Evolutionary conservation across 441 rosid species (phyloP).

Genomic region (Isatis lusitanica): DNA sequence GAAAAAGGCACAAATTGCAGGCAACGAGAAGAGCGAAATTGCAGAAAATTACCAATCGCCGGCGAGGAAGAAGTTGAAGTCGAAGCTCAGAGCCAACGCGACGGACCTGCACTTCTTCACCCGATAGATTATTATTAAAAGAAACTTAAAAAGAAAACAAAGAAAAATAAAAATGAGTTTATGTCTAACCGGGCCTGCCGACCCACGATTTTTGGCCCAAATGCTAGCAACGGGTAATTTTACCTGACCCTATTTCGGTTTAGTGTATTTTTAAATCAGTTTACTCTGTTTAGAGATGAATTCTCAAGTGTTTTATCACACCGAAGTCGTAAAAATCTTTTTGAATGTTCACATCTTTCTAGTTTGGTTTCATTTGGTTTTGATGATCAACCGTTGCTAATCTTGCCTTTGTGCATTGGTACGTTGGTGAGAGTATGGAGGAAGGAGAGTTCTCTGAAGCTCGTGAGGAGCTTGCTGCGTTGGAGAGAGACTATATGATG

Average conservation of each 20-base stretch:
- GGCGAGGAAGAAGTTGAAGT: constrained; percentile 26
- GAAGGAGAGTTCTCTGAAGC: constrained; percentile 94
- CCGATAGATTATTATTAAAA: background rate
- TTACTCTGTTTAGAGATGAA: background rate
- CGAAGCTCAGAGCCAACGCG: constrained; percentile 23
- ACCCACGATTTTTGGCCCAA: constrained; percentile 26
- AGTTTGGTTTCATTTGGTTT: too few relatives aligned
- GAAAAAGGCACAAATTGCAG: background rate
- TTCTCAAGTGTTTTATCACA: background rate
- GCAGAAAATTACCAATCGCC: constrained; percentile 34
- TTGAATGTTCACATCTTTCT: background rate
- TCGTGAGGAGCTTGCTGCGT: constrained; percentile 30
- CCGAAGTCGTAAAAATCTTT: background rate
- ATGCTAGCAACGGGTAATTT: background rate
- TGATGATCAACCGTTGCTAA: constrained; percentile 36
- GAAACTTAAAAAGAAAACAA: background rate
- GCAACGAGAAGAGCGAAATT: constrained; percentile 3
- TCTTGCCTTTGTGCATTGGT: constrained; percentile 91
- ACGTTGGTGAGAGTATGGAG: constrained; percentile 96
- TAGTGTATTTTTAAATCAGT: background rate
- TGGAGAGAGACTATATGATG: constrained; percentile 88
- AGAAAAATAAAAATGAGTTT: background rate
- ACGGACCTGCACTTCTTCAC: constrained; percentile 22
- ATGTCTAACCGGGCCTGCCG: constrained; percentile 2
- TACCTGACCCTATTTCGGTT: background rate